Base-by-base conservation (phyloP, 1,284 basidiomycete species). In the Cryptococcus deneoformans region DNA sequence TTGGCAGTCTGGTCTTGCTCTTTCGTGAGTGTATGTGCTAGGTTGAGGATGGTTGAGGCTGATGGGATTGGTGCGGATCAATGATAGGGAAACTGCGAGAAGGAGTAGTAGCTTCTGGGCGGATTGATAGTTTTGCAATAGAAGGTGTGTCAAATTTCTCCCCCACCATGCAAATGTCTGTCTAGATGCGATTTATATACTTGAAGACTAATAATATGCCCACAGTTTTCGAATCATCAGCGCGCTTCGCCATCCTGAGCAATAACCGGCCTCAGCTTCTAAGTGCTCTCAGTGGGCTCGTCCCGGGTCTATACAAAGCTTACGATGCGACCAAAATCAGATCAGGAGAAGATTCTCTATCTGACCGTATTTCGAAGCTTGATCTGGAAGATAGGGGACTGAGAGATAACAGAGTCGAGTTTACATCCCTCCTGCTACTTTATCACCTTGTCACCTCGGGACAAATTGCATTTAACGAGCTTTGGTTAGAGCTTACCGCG, bases 1-100 rank as follows among this genome's bases (percentile, higher is more conserved):
- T 77, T 35, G 53, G 64, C 34, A 76, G 69, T 59, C 69, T 77
- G 35, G 72, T 77, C 8, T 59, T 73, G 20, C 62, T 75, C 0
- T 69, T 75, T 50, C 68, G 74, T 70, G 38, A 58, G 72, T 67
- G 29, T 12, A 1, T 24, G 6, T 24, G 38, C 29, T 24, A 11
- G 24, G 5, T 42, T 7, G 8, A 5, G 44, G 42, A 24, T 34
- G 4, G 42, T 11, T n/a, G 20, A 29, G 29, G 34, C 39, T 8
- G 43, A 24, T 16, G 10, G 12, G n/a, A 37, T 29, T 44, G 40
- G 47, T 42, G 34, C 24, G 10, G 7, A 16, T 40, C 11, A 8
- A 14, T 16, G n/a, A 38, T 50, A 77, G 75, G 76, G 14, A 78
- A 78, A 57, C 61, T 78, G 16, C 60, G 77, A 39, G 77, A 78